Base-by-base conservation (phyloP, 257 asterid species). In the Nicotiana sylvestris region DNA sequence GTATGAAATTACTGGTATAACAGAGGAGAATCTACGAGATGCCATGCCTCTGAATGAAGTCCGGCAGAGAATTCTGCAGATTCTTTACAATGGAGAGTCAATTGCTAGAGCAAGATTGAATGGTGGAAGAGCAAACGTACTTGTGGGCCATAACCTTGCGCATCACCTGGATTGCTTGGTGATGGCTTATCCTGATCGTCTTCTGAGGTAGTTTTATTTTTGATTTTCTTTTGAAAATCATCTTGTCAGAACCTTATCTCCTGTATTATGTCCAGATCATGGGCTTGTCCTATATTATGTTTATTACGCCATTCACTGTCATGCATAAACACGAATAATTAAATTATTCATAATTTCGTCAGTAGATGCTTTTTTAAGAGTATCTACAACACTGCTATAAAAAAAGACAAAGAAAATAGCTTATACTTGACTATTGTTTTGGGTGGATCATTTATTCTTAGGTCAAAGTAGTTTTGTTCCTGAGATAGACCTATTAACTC, bases 11-110 rank as follows among this genome's bases (percentile, higher is more conserved):
- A 89, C 90, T 25, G 92, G 92, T 69, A 87, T 89, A 46, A 88
- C 83, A 18, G 91, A 91, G 89, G 89, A 87, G 57, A 88, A 88
- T 85, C 81, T 88, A 83, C 85, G 80, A 87, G 88, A 87, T 82
- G 94, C 91, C 69, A 87, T 85, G 90, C 92, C 91, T 65, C 89
- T 87, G 67, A 81, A 86, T 76, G 92, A 91, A 89, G 93, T 85
- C 80, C 88, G 76, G 58, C 86, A 86, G 25, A 87, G 86, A 78
- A 90, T 91, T 83, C 79, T 82, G 51, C 87, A 66, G 80, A 87
- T 89, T 87, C 88, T 91, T 33, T 81, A 88, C 80, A 88, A 88
- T 32, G 89, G 91, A 76, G 92, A 88, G 77, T 89, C 92, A 3
- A 85, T 86, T 69, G 86, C 89, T 83, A 86, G 51, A 77, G 16